Base-by-base conservation (phyloP, 1,284 basidiomycete species). In the Trichosporon faecale region DNA sequence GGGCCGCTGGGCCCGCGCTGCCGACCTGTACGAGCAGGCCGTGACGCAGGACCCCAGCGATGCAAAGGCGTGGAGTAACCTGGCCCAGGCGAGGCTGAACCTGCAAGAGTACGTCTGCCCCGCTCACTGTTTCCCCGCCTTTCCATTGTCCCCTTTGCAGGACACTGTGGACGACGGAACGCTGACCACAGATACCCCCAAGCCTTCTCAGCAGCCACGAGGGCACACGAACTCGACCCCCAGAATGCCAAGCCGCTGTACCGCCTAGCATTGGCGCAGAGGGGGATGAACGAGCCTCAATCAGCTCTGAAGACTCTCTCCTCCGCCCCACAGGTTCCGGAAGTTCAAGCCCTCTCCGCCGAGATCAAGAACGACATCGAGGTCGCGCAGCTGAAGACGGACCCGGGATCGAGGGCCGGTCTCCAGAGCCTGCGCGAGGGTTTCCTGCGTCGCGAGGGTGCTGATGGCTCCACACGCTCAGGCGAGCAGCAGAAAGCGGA, bases 41-140 rank as follows among this genome's bases (percentile, higher is more conserved):
- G 74, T 75, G 2, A 68, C 78, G 11, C 69, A 77, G 31, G 79
- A 82, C 61, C 74, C 79, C 0, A 23, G 64, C 3, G 80, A 82
- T 65, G 75, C 80, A 0, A 68, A 79, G 23, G 76, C 78, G 25
- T 78, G 79, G 40, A 71, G 76, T 12, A 84, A 84, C 65, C 70
- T 82, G 65, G 83, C 83, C 8, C 79, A 80, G 66, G 80, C 81
- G 4, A 82, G 80, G 71, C 68, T 84, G 49, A 84, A 83, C 68
- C 75, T 84, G 1, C 79, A 82, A 64, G 80, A 82, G 82, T 83
- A 63, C 70, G 80, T 75, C 40, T 16, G 40, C 40, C n/a, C n/a
- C n/a, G n/a, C n/a, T n/a, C n/a, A n/a, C n/a, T n/a, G n/a, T n/a
- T n/a, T n/a, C n/a, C n/a, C n/a, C n/a, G n/a, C n/a, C n/a, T n/a